Percentiles rank a stretch among this genome's conserved stretches.
Evolutionary conservation across 2,329 filamentous ascomycete species (phyloP).

Genomic region (Phialemoniopsis sp.): DNA sequence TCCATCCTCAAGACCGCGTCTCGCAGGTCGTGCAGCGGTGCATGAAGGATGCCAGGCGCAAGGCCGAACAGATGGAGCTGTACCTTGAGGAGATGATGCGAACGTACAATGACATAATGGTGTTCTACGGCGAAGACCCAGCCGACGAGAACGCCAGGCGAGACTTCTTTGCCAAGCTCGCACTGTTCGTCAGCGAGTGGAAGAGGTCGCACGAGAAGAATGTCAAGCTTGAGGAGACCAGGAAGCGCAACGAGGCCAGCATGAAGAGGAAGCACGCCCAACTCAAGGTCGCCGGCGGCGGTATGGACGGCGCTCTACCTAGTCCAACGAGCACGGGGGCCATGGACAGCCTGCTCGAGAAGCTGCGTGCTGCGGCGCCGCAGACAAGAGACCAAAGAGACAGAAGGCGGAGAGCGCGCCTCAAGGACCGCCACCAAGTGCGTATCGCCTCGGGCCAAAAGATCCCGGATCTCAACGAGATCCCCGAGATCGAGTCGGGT

Average conservation of each 20-base stretch:
- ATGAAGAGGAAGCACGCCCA: constrained; percentile 87
- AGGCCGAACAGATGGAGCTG: constrained; percentile 91
- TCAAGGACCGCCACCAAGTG: constrained; percentile 88
- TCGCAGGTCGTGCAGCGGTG: constrained; percentile 83
- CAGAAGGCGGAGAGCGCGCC: constrained; percentile 75
- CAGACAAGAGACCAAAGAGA: constrained; percentile 87
- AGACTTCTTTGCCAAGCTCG: constrained; percentile 94
- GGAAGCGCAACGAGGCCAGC: constrained; percentile 81
- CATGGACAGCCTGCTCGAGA: constrained; percentile 95
- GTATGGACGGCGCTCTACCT: constrained; percentile 42
- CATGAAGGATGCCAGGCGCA: constrained; percentile 95
- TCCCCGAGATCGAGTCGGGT: constrained; percentile 47
- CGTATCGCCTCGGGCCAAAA: constrained; percentile 86
- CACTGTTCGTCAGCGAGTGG: constrained; percentile 87
- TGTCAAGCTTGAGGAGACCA: constrained; percentile 72
- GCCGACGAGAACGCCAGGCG: constrained; percentile 87
- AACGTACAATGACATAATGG: constrained; percentile 92
- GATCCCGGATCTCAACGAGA: constrained; percentile 70
- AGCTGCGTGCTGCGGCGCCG: constrained; percentile 87
- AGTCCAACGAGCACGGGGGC: constrained; percentile 77
- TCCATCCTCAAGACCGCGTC: constrained; percentile 95
- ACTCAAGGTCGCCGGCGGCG: constrained; percentile 50
- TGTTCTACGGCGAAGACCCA: constrained; percentile 93
- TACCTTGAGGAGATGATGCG: constrained; percentile 91
- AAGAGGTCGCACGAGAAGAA: constrained; percentile 97